phyloP scores from a whole-genome alignment of 495 filamentous ascomycete genomes.

The Aspergillus nidulans region DNA sequence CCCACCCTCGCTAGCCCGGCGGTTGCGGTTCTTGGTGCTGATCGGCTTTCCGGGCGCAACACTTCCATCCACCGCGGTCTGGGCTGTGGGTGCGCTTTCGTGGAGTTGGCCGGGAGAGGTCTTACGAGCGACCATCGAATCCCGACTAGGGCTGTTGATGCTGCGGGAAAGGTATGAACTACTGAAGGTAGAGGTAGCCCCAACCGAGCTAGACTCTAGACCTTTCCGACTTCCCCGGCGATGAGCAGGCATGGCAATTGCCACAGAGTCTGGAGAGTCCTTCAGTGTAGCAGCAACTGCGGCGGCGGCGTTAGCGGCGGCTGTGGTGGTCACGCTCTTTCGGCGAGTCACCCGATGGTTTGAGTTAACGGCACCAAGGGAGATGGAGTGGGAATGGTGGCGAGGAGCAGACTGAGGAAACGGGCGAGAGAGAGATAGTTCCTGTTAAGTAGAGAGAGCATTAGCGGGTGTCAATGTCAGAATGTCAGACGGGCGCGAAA shows the following conservation, averaged over 20 bases:
- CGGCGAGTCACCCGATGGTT: conserved; percentile 84
- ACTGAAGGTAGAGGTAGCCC: conserved; percentile 31
- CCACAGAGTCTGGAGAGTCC: conserved; percentile 47
- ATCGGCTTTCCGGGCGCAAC: conserved; percentile 42
- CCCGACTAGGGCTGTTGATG: conserved; percentile 51
- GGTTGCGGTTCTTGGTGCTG: conserved; percentile 63
- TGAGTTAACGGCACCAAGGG: conserved; percentile 71
- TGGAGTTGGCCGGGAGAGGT: conserved; percentile 43
- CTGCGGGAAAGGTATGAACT: conserved; percentile 42
- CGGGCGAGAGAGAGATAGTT: conserved; percentile 45
- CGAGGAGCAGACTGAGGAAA: conserved; percentile 53
- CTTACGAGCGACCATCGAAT: conserved; percentile 49
- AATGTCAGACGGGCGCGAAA: background rate
- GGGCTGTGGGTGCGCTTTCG: conserved; percentile 38
- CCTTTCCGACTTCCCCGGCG: conserved; percentile 45
- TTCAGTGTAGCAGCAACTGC: conserved; percentile 73
- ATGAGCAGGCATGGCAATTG: conserved; percentile 34
- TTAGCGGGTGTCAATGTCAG: conserved; percentile 5
- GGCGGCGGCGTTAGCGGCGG: conserved; percentile 68
- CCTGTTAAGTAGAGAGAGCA: conserved; percentile 22
- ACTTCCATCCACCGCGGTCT: conserved; percentile 13
- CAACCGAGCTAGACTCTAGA: conserved; percentile 41
- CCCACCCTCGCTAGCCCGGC: conserved; percentile 83
- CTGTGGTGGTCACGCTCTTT: conserved; percentile 84
- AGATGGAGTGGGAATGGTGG: conserved; percentile 77